Evolutionary conservation across 495 filamentous ascomycete genomes (phyloP).

Genomic region (Podospora didyma): DNA sequence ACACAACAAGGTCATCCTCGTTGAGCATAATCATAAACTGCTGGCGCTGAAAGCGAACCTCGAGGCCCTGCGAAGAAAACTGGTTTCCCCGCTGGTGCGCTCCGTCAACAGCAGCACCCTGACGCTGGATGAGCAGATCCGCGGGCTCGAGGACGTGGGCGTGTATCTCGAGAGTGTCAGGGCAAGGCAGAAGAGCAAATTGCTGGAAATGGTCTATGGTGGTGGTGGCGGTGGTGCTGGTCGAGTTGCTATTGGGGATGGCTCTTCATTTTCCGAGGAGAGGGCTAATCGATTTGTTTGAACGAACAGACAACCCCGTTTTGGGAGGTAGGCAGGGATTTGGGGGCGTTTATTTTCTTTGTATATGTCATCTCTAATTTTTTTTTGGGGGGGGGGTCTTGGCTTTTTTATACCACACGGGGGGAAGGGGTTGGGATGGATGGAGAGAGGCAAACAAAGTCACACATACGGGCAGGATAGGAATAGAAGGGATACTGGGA

Average conservation of each 20-base stretch:
- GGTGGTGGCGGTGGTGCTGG: constrained; percentile 17
- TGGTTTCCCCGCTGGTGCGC: constrained; percentile 77
- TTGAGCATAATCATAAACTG: constrained; percentile 78
- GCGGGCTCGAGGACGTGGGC: constrained; percentile 73
- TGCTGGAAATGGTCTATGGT: constrained; percentile 78
- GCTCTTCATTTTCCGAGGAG: no score
- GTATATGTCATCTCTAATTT: no score
- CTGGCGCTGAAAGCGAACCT: constrained; percentile 75
- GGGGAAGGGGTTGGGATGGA: no score
- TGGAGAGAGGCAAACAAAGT: no score
- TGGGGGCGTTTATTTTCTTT: no score
- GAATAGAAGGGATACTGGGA: no score
- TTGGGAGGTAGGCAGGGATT: no score
- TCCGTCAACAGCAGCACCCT: constrained; percentile 62
- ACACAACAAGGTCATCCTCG: constrained; percentile 76
- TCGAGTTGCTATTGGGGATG: background rate
- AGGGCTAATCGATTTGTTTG: background rate
- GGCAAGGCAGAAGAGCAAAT: constrained; percentile 72
- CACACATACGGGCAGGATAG: no score
- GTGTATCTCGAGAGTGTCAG: constrained; percentile 67
- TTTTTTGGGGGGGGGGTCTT: no score
- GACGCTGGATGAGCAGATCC: constrained; percentile 77
- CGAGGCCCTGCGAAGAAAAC: constrained; percentile 68
- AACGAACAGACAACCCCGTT: no score
- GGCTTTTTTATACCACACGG: no score